Conservation (phyloP, 148 eudicot genomes). For the Spergularia marina region DNA sequence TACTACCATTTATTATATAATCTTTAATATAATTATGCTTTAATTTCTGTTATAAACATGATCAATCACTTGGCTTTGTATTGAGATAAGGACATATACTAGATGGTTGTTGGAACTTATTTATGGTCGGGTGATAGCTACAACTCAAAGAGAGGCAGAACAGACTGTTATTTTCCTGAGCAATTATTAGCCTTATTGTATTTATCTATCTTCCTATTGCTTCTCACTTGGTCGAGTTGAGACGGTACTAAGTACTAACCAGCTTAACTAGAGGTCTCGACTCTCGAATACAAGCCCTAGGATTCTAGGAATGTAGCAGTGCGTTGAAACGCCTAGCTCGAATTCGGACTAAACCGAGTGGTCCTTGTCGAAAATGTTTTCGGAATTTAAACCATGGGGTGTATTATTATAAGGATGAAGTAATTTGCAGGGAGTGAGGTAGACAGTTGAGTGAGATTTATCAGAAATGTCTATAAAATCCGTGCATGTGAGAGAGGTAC, state of each 20-base stretch:
- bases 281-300: background rate
- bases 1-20: background rate
- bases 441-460: conserved; percentile 4
- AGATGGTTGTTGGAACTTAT: conserved; percentile 45
- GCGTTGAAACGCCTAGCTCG: too few relatives aligned
- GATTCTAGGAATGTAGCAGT: too few relatives aligned
- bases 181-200: conserved; percentile 15
- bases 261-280: background rate
- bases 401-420: background rate
- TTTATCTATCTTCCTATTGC: background rate
- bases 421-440: background rate
- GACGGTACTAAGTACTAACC: background rate
- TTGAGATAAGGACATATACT: conserved; percentile 40
- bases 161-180: conserved; percentile 23
- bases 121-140: conserved; percentile 39
- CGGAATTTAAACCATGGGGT: background rate
- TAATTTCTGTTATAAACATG: background rate
- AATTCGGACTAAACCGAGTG: background rate
- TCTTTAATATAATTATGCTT: background rate
- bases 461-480: conserved; percentile 7
- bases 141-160: conserved; percentile 26
- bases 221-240: background rate
- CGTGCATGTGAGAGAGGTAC: conserved; percentile 6
- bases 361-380: background rate
- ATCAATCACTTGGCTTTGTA: conserved; percentile 14